Conservation (phyloP, 495 filamentous ascomycete species). For the Xylaria bambusicola region DNA sequence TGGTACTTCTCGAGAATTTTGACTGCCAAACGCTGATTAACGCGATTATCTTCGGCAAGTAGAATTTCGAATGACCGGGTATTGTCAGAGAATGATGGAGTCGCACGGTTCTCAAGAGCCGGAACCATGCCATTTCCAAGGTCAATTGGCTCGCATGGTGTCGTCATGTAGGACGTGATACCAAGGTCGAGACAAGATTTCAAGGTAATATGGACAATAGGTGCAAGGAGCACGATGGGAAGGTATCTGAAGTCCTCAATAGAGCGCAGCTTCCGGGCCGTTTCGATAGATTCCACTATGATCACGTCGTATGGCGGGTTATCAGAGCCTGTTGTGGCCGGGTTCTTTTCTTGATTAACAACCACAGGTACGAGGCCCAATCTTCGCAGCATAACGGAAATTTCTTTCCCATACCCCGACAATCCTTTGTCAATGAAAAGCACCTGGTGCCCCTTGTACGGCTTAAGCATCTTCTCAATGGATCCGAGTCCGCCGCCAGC, state of each 20-base stretch:
- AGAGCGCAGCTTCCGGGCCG: conserved; percentile 77
- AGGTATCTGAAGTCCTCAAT: conserved; percentile 98
- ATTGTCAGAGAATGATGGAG: conserved; percentile 88
- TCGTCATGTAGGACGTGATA: conserved; percentile 99
- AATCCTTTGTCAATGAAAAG: conserved; percentile 94
- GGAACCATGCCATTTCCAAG: conserved; percentile 98
- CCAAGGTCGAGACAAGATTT: conserved; percentile 95
- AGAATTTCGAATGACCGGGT: conserved; percentile 96
- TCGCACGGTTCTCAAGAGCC: conserved; percentile 92
- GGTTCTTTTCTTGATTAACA: conserved; percentile 65
- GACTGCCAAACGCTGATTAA: conserved; percentile 94
- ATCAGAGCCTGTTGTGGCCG: conserved; percentile 53
- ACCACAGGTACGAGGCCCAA: conserved; percentile 82
- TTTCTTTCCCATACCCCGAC: conserved; percentile 75
- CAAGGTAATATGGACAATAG: conserved; percentile 86
- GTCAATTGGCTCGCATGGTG: conserved; percentile 91
- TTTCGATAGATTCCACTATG: conserved; percentile 92
- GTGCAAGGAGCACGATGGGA: conserved; percentile 90
- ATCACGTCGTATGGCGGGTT: conserved; percentile 86
- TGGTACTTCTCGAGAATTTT: conserved; percentile 99
- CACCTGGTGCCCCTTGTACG: conserved; percentile 90
- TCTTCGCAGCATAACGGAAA: conserved; percentile 75
- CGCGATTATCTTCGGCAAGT: conserved; percentile 95
- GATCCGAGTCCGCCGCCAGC: conserved; percentile 78
- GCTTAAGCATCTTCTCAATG: conserved; percentile 80